These are phyloP conservation scores for Gossypium laxum DNA, from an alignment of 441 rosid genomes.

Conservation along the genomic window DNA sequence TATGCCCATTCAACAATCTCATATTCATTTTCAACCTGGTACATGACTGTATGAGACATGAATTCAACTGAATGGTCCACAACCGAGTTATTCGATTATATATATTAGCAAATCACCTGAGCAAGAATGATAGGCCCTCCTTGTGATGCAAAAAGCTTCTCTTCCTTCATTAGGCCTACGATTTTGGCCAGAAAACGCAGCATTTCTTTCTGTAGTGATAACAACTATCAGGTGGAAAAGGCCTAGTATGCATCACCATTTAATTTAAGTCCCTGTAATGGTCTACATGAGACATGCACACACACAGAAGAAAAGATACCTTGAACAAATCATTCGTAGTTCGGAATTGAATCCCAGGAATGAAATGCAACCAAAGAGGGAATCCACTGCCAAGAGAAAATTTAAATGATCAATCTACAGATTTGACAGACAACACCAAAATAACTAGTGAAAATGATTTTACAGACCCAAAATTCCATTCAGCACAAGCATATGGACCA, in stretches of 20 bases:
- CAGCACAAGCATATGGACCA: slow-evolving; percentile 67
- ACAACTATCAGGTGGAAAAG: not conserved
- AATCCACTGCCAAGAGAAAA: slow-evolving; percentile 37
- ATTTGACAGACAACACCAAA: not conserved
- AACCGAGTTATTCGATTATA: not conserved
- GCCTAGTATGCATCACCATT: not conserved
- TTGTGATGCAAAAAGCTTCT: slow-evolving; percentile 53
- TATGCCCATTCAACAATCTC: slow-evolving; percentile 50
- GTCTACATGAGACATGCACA: not conserved
- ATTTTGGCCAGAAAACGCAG: slow-evolving; percentile 40
- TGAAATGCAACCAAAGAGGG: slow-evolving; percentile 67
- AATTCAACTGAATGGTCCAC: not conserved
- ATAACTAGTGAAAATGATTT: not conserved
- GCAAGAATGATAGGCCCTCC: slow-evolving; percentile 70
- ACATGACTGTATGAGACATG: not conserved
- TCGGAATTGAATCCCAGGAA: slow-evolving; percentile 62
- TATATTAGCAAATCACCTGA: slow-evolving; percentile 32
- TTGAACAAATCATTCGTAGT: slow-evolving; percentile 39
- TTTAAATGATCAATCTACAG: too few species aligned
- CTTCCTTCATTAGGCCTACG: slow-evolving; percentile 47
- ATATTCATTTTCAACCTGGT: slow-evolving; percentile 62
- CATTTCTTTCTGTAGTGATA: slow-evolving; percentile 42
- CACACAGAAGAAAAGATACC: slow-evolving; percentile 23
- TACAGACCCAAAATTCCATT: slow-evolving; percentile 61
- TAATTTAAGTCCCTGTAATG: not conserved